Conservation (phyloP, 805 yeast genomes). For the Huiozyma naganishii region DNA sequence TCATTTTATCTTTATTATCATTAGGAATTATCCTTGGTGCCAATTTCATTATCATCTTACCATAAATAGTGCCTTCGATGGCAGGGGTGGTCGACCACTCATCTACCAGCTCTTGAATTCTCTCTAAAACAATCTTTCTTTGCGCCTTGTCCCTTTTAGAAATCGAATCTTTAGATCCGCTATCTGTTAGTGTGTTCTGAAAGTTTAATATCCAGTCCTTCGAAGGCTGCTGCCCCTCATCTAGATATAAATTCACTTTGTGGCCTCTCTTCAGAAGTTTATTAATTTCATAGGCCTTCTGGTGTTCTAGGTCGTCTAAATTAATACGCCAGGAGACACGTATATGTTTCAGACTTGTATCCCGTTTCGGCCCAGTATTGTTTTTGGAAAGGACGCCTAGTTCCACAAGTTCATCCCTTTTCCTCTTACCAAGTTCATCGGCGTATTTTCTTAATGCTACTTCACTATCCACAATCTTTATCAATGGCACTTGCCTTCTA, state of each 20-base stretch:
- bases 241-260: slow-evolving; percentile 33
- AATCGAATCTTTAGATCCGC: slow-evolving; percentile 1
- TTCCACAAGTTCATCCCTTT: slow-evolving; percentile 16
- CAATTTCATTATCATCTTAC: slow-evolving; percentile 23
- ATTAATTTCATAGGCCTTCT: slow-evolving; percentile 41
- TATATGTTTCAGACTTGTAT: slow-evolving; percentile 34
- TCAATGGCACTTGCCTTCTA: slow-evolving; percentile 14
- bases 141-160: slow-evolving; percentile 25
- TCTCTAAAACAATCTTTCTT: slow-evolving; percentile 26
- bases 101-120: slow-evolving; percentile 20
- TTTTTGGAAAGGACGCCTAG: slow-evolving; percentile 12
- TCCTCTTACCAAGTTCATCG: slow-evolving; percentile 18
- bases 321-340: slow-evolving; percentile 48
- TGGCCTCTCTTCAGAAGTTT: slow-evolving; percentile 35
- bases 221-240: slow-evolving; percentile 25
- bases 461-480: slow-evolving; percentile 19
- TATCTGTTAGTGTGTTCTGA: slow-evolving; percentile 8
- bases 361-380: slow-evolving; percentile 6
- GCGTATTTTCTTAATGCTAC: slow-evolving; percentile 21
- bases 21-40: slow-evolving; percentile 14
- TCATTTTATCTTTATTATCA: slow-evolving; percentile 20
- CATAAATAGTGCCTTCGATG: slow-evolving; percentile 22
- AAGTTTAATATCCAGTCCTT: slow-evolving; percentile 22
- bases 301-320: slow-evolving; percentile 40
- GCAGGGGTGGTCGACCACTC: slow-evolving; percentile 17